Conservation (phyloP, 192 early-diverging fungal species). For the Chytriomyces sp. region DNA sequence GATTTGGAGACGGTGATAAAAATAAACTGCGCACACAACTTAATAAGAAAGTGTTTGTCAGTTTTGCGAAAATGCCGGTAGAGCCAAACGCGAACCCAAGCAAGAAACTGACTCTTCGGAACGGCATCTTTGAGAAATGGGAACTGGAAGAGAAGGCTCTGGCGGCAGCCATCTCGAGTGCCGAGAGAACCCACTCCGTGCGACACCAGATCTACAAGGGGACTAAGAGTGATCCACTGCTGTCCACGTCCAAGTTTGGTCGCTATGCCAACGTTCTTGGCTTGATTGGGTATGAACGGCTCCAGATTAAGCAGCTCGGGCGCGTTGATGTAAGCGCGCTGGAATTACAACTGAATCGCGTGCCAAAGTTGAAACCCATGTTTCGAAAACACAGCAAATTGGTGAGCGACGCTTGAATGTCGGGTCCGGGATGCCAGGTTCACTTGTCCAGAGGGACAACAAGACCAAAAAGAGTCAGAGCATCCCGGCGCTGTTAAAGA, state of each 20-base stretch:
- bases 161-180: constrained; percentile 27
- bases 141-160: constrained; percentile 25
- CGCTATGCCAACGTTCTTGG: constrained; percentile 39
- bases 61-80: neutral
- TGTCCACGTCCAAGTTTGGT: constrained; percentile 30
- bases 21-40: neutral
- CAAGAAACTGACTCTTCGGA: constrained; percentile 9
- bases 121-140: constrained; percentile 29
- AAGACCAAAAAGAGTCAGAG: constrained; percentile 3
- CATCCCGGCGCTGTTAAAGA: constrained; percentile 36
- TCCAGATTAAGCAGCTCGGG: constrained; percentile 44
- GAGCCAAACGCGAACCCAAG: neutral
- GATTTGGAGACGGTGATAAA: constrained; percentile 2
- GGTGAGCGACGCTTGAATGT: constrained; percentile 14
- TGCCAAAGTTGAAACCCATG: neutral
- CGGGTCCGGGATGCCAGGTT: constrained; percentile 10
- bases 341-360: too few species aligned
- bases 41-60: neutral
- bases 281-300: constrained; percentile 41
- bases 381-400: neutral
- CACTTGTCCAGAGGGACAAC: constrained; percentile 11
- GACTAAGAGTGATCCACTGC: constrained; percentile 17
- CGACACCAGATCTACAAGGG: constrained; percentile 40
- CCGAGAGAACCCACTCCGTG: constrained; percentile 37
- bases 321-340: constrained; percentile 39